These are phyloP conservation scores for Phaeosphaeriaceae sp. DNA, from an alignment of 2,329 filamentous ascomycete species.

Conservation along the genomic window DNA sequence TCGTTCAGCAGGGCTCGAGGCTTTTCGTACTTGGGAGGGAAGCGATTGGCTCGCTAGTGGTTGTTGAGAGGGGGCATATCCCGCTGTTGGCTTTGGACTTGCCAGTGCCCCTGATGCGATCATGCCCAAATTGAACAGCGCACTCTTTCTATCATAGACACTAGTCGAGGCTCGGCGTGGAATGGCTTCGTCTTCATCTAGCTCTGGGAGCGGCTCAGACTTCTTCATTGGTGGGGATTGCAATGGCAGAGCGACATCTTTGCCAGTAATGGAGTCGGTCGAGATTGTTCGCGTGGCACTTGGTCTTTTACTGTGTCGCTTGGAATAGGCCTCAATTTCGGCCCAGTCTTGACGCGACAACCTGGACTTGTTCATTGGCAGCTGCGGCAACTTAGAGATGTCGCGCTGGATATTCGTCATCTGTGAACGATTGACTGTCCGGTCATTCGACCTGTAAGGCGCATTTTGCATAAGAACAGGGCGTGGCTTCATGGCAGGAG, in stretches of 20 bases:
- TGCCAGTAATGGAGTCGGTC: conserved; percentile 17
- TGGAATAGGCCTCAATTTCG: conserved; percentile 42
- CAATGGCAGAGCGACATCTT: conserved; percentile 10
- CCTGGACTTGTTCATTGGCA: conserved; percentile 37
- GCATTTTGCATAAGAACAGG: conserved; percentile 3
- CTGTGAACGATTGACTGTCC: conserved; percentile 23
- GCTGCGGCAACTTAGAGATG: conserved; percentile 36
- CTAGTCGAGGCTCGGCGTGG: conserved; percentile 46
- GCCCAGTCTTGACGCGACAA: conserved; percentile 46
- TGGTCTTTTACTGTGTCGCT: conserved; percentile 31
- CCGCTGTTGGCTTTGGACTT: conserved; percentile 16
- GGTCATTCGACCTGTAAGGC: conserved; percentile 16
- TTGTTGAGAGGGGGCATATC: neutral
- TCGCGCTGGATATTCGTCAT: conserved; percentile 41
- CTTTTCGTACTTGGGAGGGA: conserved; percentile 23
- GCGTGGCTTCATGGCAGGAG: conserved; percentile 14
- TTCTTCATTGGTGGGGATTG: conserved; percentile 31
- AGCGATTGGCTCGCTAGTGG: conserved; percentile 6
- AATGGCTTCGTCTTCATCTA: conserved; percentile 43
- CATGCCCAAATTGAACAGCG: conserved; percentile 33
- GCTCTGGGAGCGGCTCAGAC: conserved; percentile 39
- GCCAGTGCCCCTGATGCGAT: conserved; percentile 14
- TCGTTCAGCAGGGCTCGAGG: conserved; percentile 54
- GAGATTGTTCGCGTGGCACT: conserved; percentile 25
- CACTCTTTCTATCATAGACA: conserved; percentile 43